Percentiles rank a stretch among this genome's conserved stretches.
Conservation (phyloP, 208 protist genomes). For the Acanthamoeba royreba region DNA sequence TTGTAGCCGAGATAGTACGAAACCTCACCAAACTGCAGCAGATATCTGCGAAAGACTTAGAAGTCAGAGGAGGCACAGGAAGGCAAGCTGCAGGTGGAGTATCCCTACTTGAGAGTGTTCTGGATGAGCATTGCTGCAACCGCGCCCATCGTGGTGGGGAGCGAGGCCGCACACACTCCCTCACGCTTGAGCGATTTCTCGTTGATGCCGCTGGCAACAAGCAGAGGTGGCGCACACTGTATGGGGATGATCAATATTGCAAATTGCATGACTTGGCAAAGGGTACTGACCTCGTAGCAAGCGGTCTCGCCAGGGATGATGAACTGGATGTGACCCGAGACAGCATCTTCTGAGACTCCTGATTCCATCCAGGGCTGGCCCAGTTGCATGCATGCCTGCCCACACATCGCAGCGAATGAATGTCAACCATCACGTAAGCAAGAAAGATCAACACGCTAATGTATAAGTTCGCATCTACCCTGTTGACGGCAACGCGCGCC, state of each 20-base stretch:
- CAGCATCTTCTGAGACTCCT: slow-evolving; percentile 94
- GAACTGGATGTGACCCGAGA: slow-evolving; percentile 97
- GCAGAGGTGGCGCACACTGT: slow-evolving; percentile 91
- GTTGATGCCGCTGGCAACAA: slow-evolving; percentile 88
- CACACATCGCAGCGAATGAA: neutral
- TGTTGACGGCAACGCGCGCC: slow-evolving; percentile 93
- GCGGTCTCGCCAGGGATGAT: slow-evolving; percentile 89
- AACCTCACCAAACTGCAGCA: slow-evolving; percentile 88
- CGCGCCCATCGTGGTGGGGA: slow-evolving; percentile 96
- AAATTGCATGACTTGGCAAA: neutral
- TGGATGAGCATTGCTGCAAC: slow-evolving; percentile 93
- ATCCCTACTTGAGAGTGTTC: slow-evolving; percentile 92
- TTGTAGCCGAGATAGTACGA: slow-evolving; percentile 94
- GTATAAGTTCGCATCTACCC: neutral
- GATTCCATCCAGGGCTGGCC: slow-evolving; percentile 92
- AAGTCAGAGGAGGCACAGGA: neutral
- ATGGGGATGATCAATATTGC: neutral
- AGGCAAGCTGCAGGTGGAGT: neutral
- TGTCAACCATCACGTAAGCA: neutral
- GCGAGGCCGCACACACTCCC: slow-evolving; percentile 94
- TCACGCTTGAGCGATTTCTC: slow-evolving; percentile 89
- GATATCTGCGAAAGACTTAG: neutral
- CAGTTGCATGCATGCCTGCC: slow-evolving; percentile 87
- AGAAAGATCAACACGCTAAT: neutral
- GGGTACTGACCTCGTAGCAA: slow-evolving; percentile 71